Evolutionary conservation across 352 stramenopile species (phyloP), one percentile per base, ranked within the genome.

Genomic region (Globisporangium rhizosaccharum): DNA sequence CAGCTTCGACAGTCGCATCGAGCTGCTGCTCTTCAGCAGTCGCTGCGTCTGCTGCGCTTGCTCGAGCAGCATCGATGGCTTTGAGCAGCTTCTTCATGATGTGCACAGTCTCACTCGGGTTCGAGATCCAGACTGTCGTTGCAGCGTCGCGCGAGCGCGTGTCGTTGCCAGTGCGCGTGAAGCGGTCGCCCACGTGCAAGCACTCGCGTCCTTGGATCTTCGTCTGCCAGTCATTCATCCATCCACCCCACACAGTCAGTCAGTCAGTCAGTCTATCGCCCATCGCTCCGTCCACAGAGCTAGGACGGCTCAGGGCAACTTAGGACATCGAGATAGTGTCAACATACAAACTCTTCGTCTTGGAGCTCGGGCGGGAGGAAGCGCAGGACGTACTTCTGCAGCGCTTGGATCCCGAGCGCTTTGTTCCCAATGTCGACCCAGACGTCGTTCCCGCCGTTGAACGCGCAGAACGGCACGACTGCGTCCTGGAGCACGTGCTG

Each of bases 361-460:
- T 88, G 70, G 26, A 91, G 61, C 47, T 97, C 94, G 46, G 86
- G 85, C 17, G 80, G 79, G 48, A 91, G 52, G 33, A 88, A 87
- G 0, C 76, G 71, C 54, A 88, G 83, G 12, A 92, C 80, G 51
- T 88, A 91, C 53, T 88, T 81, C 66, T 97, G 86, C 18, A 99
- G 72, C 36, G 96, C 90, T 59, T 90, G 68, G 42, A 99, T 97
- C 14, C 88, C 96, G 25, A 98, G 82, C 11, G 88, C 78, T 70
- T 99, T 99, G 73, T 98, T 97, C n/a, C 96, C 96, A 45, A 98
- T 87, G 68, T 99, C 96, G 15, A 98, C 91, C 91, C 91, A 99
- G 46, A 95, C 92, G 68, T 99, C 96, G 42, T 94, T 90, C 15
- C 96, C 96, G 28, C 96, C 96, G 70, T 99, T 99, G 66, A 98